phyloP scores from a whole-genome alignment of 108 stramenopile genomes.

The Mediolabrus comicus region DNA sequence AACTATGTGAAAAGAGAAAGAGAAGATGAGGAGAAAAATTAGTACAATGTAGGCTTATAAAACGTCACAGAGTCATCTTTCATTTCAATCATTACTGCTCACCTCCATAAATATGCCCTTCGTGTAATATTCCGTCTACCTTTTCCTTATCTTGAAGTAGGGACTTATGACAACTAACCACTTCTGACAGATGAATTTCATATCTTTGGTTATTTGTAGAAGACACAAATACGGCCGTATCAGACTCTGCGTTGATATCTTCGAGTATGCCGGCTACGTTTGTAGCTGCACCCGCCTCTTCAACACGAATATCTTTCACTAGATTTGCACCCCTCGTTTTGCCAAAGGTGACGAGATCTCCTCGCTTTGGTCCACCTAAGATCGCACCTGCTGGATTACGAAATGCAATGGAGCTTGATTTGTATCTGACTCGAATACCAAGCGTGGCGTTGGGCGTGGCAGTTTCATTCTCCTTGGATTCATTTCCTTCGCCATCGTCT shows the following conservation, averaged over 20 bases:
- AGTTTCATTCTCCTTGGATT: conserved; percentile 6
- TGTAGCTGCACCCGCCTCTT: conserved; percentile 50
- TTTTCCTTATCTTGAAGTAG: conserved; percentile 62
- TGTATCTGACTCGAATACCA: conserved; percentile 57
- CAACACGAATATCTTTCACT: conserved; percentile 71
- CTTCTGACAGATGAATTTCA: conserved; percentile 58
- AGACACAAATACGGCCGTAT: conserved; percentile 40
- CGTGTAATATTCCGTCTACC: conserved; percentile 77
- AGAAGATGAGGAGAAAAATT: background rate
- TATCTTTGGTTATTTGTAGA: conserved; percentile 55
- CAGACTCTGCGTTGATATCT: conserved; percentile 35
- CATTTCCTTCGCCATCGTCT: conserved; percentile 5
- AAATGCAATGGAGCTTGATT: conserved; percentile 57
- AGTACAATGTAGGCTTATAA: background rate
- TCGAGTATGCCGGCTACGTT: conserved; percentile 52
- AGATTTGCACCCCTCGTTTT: conserved; percentile 51
- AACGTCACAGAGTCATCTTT: background rate
- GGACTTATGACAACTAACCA: conserved; percentile 68
- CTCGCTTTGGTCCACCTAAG: conserved; percentile 54
- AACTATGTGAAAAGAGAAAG: conserved; percentile 16
- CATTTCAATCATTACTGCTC: conserved; percentile 3
- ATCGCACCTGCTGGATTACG: conserved; percentile 28
- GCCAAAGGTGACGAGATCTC: conserved; percentile 75
- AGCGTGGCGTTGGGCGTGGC: conserved; percentile 20
- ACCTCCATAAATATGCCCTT: conserved; percentile 70